Percentiles rank a stretch among this genome's conserved stretches.
Evolutionary conservation across 23 red algal species (phyloP).

Genomic region (Gracilaria gracilis): DNA sequence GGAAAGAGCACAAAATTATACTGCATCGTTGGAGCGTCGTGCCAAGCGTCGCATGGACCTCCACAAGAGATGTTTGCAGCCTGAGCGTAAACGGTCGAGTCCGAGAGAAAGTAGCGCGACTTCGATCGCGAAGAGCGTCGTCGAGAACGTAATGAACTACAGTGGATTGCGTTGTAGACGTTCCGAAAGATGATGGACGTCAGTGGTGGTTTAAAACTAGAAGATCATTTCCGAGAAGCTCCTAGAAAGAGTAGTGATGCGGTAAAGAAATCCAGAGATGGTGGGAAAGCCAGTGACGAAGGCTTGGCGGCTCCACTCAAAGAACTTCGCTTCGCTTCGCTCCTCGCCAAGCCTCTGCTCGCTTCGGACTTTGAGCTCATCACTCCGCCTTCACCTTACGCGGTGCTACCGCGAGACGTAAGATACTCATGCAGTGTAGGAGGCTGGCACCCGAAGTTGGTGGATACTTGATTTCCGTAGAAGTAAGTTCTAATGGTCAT

Average conservation of each 20-base stretch:
- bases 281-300: too few relatives aligned
- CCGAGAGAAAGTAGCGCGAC: neutral
- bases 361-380: too few relatives aligned
- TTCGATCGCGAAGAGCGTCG: neutral
- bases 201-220: neutral
- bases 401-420: neutral
- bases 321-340: too few relatives aligned
- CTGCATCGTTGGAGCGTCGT: neutral
- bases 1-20: neutral
- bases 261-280: too few relatives aligned
- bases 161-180: neutral
- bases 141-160: neutral
- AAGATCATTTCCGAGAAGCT: neutral
- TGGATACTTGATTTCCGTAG: constrained; percentile 30
- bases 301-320: too few relatives aligned
- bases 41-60: neutral
- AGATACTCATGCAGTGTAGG: neutral
- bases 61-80: neutral
- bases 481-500: neutral
- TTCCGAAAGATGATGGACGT: neutral
- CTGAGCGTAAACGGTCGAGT: neutral
- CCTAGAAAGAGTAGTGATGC: too few relatives aligned
- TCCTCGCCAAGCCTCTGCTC: too few relatives aligned
- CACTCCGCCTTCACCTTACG: too few relatives aligned
- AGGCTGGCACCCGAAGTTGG: neutral